Percentiles rank a stretch among this genome's conserved stretches.
phyloP scores from a whole-genome alignment of 768 basidiomycete species.

The Lyophyllum semitale region DNA sequence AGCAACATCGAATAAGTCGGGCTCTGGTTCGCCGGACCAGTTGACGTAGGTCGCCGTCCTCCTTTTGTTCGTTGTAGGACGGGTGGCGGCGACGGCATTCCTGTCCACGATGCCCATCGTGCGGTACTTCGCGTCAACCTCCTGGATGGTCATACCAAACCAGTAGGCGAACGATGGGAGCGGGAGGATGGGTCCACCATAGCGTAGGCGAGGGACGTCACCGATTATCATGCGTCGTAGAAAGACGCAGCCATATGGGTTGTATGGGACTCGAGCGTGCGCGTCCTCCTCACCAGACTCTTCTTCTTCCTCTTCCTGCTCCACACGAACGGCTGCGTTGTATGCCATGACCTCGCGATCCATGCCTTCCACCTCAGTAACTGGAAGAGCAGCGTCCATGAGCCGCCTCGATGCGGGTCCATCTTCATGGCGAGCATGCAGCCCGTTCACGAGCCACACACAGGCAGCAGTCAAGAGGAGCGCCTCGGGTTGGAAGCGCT shows the following conservation, averaged over 20 bases:
- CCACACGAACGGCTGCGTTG: background rate
- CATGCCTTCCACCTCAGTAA: background rate
- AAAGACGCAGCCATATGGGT: slow-evolving; percentile 14
- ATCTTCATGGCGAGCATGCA: slow-evolving; percentile 19
- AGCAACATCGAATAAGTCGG: background rate
- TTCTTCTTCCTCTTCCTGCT: slow-evolving; percentile 8
- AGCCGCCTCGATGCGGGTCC: slow-evolving; percentile 11
- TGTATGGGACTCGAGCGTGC: background rate
- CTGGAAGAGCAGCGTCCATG: slow-evolving; percentile 13
- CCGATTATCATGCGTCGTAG: slow-evolving; percentile 3
- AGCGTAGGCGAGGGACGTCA: background rate
- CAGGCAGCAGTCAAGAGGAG: slow-evolving; percentile 13
- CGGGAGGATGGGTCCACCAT: background rate
- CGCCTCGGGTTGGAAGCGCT: background rate
- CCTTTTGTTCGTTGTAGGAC: background rate
- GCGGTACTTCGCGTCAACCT: background rate
- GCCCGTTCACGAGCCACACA: slow-evolving; percentile 16
- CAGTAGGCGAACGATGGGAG: background rate
- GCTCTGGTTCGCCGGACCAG: background rate
- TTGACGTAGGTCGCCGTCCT: background rate
- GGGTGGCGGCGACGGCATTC: background rate
- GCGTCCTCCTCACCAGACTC: background rate
- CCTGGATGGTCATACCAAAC: background rate
- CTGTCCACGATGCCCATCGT: background rate
- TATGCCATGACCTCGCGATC: background rate